Base-by-base conservation (phyloP, 169 alveolate genomes). In the Condylostoma magnum region DNA sequence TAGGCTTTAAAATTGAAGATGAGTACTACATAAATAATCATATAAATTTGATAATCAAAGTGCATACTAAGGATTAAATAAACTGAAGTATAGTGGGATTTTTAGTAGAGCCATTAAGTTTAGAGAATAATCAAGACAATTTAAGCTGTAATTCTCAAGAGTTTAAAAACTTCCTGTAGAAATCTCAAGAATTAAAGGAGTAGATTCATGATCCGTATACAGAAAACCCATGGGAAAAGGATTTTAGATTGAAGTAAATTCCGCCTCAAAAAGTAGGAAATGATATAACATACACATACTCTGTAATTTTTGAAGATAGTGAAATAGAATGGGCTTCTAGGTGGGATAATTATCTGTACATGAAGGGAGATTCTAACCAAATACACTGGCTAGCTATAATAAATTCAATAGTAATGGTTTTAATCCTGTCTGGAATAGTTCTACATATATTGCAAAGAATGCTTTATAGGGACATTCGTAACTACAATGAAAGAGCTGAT, bases 331-430 rank as follows among this genome's bases (percentile, higher is more conserved):
- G 92, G 86, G 87, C 87, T 31, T 78, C 85, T 22, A 82, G 97
- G 36, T 94, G 96, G 93, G 97, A 94, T 54, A 78, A 77, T 80
- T 92, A 92, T 72, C 81, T 89, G 56, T 76, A 88, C 63, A 69
- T 60, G 56, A 71, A 83, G 0, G 79, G 85, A 28, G 93, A 85
- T 41, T 76, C 76, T 6, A 68, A 77, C 46, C 79, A 72, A 80
- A 86, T 92, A 67, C 96, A 92, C 68, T 92, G 97, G 97, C 90
- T 91, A 48, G 86, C 95, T 2, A 90, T 95, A 47, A 66, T 92
- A 54, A 86, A 88, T 73, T 86, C 96, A 8, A 56, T 92, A 52
- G 84, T 87, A 53, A 79, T 95, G 58, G 86, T 83, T 48, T 65
- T 91, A n/a, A 50, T 85, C 22, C 79, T 92, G 43, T 77, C 95